phyloP scores from a whole-genome alignment of 2,329 filamentous ascomycete genomes.

The Waltergamsia citrina region DNA sequence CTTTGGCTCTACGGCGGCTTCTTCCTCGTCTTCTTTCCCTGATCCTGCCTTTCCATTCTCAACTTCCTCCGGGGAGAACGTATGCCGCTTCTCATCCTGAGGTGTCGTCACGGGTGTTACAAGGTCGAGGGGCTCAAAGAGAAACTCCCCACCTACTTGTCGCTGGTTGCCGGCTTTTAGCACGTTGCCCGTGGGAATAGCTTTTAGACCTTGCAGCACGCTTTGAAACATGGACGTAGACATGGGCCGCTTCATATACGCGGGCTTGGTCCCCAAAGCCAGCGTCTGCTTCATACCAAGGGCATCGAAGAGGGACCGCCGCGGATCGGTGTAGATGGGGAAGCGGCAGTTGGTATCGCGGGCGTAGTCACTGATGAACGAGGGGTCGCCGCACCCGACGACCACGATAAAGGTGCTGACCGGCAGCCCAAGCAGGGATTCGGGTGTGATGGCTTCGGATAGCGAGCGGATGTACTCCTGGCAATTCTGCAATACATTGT shows the following conservation, averaged over 20 bases:
- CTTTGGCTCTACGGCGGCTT: constrained; percentile 38
- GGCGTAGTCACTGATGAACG: constrained; percentile 58
- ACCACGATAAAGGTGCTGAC: constrained; percentile 55
- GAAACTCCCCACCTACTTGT: constrained; percentile 69
- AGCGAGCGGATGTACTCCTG: constrained; percentile 63
- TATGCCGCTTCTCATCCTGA: constrained; percentile 17
- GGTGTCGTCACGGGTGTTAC: constrained; percentile 35
- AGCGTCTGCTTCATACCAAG: constrained; percentile 62
- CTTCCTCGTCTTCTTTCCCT: constrained; percentile 13
- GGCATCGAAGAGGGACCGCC: constrained; percentile 52
- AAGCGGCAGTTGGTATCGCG: constrained; percentile 55
- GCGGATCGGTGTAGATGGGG: constrained; percentile 71
- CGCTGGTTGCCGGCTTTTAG: constrained; percentile 55
- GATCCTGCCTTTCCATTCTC: constrained; percentile 3
- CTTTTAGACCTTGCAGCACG: constrained; percentile 49
- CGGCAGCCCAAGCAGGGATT: constrained; percentile 37
- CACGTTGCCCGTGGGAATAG: constrained; percentile 46
- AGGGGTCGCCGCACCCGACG: constrained; percentile 62
- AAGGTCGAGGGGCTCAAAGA: constrained; percentile 53
- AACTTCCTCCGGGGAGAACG: constrained; percentile 9
- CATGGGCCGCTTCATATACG: constrained; percentile 52
- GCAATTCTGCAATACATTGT: constrained; percentile 56
- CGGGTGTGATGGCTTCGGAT: constrained; percentile 44
- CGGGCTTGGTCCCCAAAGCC: constrained; percentile 47
- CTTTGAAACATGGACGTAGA: constrained; percentile 38